Base-by-base conservation (phyloP, 306 rosid genomes). In the Urtica urens region DNA sequence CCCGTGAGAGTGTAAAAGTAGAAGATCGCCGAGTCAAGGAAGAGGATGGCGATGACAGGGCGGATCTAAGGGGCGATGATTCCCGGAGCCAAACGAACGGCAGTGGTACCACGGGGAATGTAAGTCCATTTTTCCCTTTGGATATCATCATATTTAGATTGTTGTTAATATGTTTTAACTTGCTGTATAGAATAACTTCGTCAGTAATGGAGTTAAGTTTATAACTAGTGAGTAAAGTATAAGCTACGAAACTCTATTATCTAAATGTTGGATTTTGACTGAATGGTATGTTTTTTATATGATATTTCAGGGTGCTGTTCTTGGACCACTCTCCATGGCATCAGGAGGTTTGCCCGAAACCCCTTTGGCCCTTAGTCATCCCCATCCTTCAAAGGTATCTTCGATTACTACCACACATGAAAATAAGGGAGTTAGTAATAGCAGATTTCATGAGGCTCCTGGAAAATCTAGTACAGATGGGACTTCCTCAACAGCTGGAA, bases 381-480 rank as follows among this genome's bases (percentile, higher is more conserved):
- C 83, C 66, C 59, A 53, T 57, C 76, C 93, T 70, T 74, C 70
- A 74, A 88, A 88, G 97, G 97, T 88, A 84, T 88, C 94, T 78
- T 75, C 65, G 23, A 88, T 78, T 88, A 74, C 88, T 88, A 88
- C 96, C 77, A 67, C 97, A 70, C 76, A 84, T 88, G 97, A 88
- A 81, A 88, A 88, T 88, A 88, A 84, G 93, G 97, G 93, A 61
- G 90, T 88, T 84, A 81, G 84, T 84, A 81, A 76, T 84, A 76
- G 68, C 96, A 71, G 97, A 78, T 88, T 90, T 88, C 97, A 88
- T 88, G 93, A 88, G 97, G 97, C 78, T 88, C 79, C 79, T 84
- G 97, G 97, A 88, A 88, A 88, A 76, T 88, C 95, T 88, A 88
- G 97, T 88, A 88, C 97, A 88, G 97, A 88, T 84, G 97, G 97